Evolutionary conservation across 2,329 filamentous ascomycete species (phyloP), one percentile per base, ranked within the genome.

Genomic region (Epichloe hybrida): DNA sequence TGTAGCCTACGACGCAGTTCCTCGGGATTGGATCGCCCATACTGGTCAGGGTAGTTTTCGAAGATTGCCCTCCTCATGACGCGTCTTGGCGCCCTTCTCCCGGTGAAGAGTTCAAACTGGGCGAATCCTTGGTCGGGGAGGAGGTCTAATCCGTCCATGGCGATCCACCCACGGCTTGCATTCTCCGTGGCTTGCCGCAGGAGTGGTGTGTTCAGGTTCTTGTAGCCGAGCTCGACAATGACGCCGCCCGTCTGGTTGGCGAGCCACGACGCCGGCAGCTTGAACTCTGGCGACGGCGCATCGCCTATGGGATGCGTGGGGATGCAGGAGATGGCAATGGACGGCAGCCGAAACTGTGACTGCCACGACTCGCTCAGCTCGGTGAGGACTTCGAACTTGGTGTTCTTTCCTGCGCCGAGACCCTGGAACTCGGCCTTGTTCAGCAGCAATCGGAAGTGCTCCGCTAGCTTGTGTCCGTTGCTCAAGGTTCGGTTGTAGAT

Each of bases 81-180:
- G 43, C 79, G 70, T 27, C 85, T 75, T 4, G 66, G 66, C 0
- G 66, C 65, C 46, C 64, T 53, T 6, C 64, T 73, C 0, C 85
- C 86, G 0, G 86, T 89, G 62, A 90, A 88, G 2, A 90, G 66
- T 65, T 91, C 86, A 60, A 90, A 91, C 59, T 90, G 86, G 1
- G 86, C 85, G 64, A 86, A 86, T 0, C 83, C 86, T 61, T 90
- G 86, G 62, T 90, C 86, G 0, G 84, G 84, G 13, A 91, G 66
- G 45, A 89, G 73, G 58, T 90, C 85, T 12, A 90, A 69, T 0
- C 86, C 86, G 58, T 89, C 84, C 64, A 89, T 79, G 17, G 85
- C 74, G 0, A 88, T 81, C 85, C 85, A 90, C 40, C 85, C 75
- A 55, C 75, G 70, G 50, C 79, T 69, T 20, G 79, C 71, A 62